phyloP scores from a whole-genome alignment of 768 basidiomycete genomes.

The Mycena epipterygia region DNA sequence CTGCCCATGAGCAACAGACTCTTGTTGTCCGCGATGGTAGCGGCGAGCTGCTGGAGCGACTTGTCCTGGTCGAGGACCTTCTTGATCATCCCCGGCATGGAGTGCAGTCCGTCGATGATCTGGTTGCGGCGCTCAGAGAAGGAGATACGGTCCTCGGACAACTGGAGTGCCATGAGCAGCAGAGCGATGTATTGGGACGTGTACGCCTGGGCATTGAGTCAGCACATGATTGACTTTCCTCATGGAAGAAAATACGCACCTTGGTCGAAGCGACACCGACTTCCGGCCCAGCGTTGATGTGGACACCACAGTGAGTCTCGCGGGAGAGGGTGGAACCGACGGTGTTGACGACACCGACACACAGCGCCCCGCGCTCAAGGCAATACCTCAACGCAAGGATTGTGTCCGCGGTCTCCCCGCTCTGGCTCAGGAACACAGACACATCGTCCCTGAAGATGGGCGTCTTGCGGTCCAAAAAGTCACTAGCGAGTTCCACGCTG shows the following conservation, averaged over 20 bases:
- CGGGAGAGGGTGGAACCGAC: slow-evolving; percentile 98
- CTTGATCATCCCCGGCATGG: slow-evolving; percentile 91
- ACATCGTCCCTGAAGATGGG: slow-evolving; percentile 99
- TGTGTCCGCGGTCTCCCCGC: slow-evolving; percentile 98
- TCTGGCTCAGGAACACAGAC: slow-evolving; percentile 96
- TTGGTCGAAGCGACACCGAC: slow-evolving; percentile 99
- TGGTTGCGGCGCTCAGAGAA: slow-evolving; percentile 90
- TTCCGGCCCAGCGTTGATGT: slow-evolving; percentile 99
- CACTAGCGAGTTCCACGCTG: slow-evolving; percentile 95
- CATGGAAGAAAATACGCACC: slow-evolving; percentile 55
- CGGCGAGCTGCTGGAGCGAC: slow-evolving; percentile 84
- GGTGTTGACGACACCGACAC: slow-evolving; percentile 98
- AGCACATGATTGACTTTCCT: background rate
- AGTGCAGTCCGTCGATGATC: slow-evolving; percentile 94
- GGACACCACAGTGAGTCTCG: slow-evolving; percentile 99
- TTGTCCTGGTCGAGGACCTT: slow-evolving; percentile 86
- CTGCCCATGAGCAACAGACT: slow-evolving; percentile 96
- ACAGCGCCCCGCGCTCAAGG: slow-evolving; percentile 95
- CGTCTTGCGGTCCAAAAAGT: slow-evolving; percentile 98
- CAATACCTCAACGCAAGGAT: slow-evolving; percentile 97
- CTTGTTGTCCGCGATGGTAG: slow-evolving; percentile 84
- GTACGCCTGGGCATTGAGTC: slow-evolving; percentile 74
- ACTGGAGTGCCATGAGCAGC: slow-evolving; percentile 97
- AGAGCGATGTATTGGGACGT: slow-evolving; percentile 99
- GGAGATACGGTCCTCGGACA: slow-evolving; percentile 97